Base-by-base conservation (phyloP, 2,329 filamentous ascomycete genomes). In the Alternaria incomplexa region DNA sequence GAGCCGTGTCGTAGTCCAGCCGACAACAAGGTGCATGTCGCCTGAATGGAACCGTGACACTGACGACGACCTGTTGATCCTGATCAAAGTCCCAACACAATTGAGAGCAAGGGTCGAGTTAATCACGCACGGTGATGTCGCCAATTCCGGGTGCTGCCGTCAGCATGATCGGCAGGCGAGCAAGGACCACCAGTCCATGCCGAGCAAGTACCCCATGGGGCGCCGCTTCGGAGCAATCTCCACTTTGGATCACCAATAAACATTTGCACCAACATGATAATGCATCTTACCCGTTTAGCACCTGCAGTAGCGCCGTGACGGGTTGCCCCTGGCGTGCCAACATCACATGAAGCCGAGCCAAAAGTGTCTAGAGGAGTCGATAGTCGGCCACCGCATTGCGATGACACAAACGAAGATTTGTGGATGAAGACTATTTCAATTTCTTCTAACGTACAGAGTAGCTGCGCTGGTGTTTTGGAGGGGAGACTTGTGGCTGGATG, bases 281-380 rank as follows among this genome's bases (percentile, higher is more conserved):
- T 22, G 23, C 43, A 30, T 22, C 43, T 30, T 28, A n/a, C 23
- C 46, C 20, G n/a, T 45, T 30, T 32, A 17, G 48, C 59, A 40
- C 55, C 48, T 54, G 53, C 59, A 45, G 44, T 62, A 55, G 56
- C 64, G 56, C 47, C 50, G 60, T 58, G 30, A 20, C 32, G 25
- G 32, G 23, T 10, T 26, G 17, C 53, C 20, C 32, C 28, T 46
- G 25, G 15, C 13, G 5, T 30, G 51, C 4, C 23, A 44, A 17
- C 40, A 23, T 67, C 64, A 67, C 64, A 64, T 68, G 67, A 61
- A 64, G 61, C 65, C 65, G 63, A 69, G 48, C 17, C 13, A 11
- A 22, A n/a, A 15, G 7, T 40, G 28, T 23, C 20, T 22, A 40
- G 13, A 32, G 13, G 20, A 52, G 48, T 52, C 28, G 28, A 52